Evolutionary conservation across 495 filamentous ascomycete species (phyloP), one percentile per base, ranked within the genome.

Genomic region (Aspergillus nanangensis): DNA sequence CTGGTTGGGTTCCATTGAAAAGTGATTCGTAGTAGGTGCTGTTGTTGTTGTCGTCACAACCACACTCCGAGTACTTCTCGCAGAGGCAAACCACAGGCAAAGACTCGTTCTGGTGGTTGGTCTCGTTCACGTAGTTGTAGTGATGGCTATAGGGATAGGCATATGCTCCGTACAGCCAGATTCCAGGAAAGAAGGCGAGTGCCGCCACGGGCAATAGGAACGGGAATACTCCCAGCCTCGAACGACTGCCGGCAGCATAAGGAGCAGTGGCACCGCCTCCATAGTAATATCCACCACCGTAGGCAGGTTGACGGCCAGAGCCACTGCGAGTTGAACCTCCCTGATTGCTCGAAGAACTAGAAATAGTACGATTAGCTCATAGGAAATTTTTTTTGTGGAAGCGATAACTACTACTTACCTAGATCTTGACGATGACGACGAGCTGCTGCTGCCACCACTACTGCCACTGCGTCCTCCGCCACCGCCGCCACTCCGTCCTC

Each of bases 11-110:
- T 8, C 88, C 88, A 46, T 80, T 66, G 45, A 81, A 60, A 66
- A 82, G 66, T 61, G 80, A 47, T 66, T 82, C 57, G 54, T 76
- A 64, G 70, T 77, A 84, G 1, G 66, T 80, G 45, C 51, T 53
- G 39, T 83, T 76, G 48, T 69, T 70, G 53, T 88, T 88, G 52
- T 86, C 79, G 54, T 94, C 90, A 66, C 92, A 96, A 22, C 89
- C 86, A 61, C 93, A 98, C 22, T 76, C 81, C 31, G 52, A 55
- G 52, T 87, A 80, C 48, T 79, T 53, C 40, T 83, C 74, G 63
- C 93, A 96, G 38, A 87, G 63, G 58, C 92, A 96, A 9, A 67
- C 62, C 3, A 95, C 82, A 0, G 84, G 81, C 43, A 84, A 69
- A 1, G 82, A 84, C 67, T 88, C 73, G 63, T 91, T 88, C n/a